phyloP scores from a whole-genome alignment of 2,329 filamentous ascomycete genomes.

The Mariannaea sp. region DNA sequence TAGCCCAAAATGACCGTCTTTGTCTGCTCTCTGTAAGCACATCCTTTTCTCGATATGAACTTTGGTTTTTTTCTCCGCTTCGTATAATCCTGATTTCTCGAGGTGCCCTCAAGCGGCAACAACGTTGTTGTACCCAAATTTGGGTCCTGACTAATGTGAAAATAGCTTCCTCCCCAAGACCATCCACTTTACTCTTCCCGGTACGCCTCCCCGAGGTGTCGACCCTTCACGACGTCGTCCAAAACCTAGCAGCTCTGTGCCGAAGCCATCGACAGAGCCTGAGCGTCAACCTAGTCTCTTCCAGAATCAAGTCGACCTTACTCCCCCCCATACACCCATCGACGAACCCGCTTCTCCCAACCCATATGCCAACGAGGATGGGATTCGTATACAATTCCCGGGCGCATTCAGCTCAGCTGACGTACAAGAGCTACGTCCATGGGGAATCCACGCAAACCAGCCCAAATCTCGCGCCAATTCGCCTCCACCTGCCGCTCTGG shows the following conservation, averaged over 20 bases:
- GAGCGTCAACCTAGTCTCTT: slow-evolving; percentile 59
- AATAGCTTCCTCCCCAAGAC: slow-evolving; percentile 89
- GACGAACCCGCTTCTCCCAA: slow-evolving; percentile 51
- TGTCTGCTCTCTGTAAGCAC: slow-evolving; percentile 48
- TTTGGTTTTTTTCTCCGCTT: slow-evolving; percentile 1
- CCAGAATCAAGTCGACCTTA: slow-evolving; percentile 52
- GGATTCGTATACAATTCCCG: slow-evolving; percentile 60
- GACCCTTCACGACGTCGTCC: slow-evolving; percentile 39
- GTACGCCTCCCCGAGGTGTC: slow-evolving; percentile 50
- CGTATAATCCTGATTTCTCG: background rate
- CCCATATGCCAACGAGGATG: slow-evolving; percentile 63
- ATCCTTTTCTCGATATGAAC: too few relatives aligned
- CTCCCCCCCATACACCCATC: slow-evolving; percentile 59
- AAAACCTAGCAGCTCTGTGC: slow-evolving; percentile 32
- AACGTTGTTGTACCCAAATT: slow-evolving; percentile 9
- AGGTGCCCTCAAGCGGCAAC: slow-evolving; percentile 13
- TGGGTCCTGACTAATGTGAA: slow-evolving; percentile 21
- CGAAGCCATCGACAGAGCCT: slow-evolving; percentile 25
- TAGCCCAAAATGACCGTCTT: slow-evolving; percentile 48
- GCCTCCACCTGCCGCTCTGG: slow-evolving; percentile 74
- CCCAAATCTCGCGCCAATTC: slow-evolving; percentile 76
- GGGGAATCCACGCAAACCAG: slow-evolving; percentile 78
- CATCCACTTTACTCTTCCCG: slow-evolving; percentile 78
- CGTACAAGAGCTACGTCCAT: slow-evolving; percentile 76
- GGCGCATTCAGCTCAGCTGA: slow-evolving; percentile 64